Conservation (phyloP, 2,329 filamentous ascomycete species). For the Aureobasidium subglaciale region DNA sequence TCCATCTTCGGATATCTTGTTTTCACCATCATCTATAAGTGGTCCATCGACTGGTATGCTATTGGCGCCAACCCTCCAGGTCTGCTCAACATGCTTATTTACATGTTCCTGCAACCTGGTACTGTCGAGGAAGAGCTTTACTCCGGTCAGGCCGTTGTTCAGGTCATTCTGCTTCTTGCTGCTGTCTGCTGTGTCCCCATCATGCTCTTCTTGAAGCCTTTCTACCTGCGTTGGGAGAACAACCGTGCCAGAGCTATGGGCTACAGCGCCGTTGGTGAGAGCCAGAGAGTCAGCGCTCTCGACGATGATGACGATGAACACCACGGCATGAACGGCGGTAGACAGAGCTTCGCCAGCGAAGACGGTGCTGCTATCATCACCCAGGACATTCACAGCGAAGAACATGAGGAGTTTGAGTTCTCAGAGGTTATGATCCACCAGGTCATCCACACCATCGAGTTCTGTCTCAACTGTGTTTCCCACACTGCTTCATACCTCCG, state of each 20-base stretch:
- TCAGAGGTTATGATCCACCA: constrained; percentile 98
- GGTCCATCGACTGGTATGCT: constrained; percentile 79
- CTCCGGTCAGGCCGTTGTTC: constrained; percentile 65
- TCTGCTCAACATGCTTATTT: constrained; percentile 97
- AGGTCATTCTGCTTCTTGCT: constrained; percentile 70
- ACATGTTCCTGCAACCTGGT: constrained; percentile 95
- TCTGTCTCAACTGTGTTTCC: constrained; percentile 97
- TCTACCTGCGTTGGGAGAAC: constrained; percentile 90
- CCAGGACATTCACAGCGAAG: constrained; percentile 71
- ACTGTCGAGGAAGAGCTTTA: constrained; percentile 69
- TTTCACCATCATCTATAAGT: constrained; percentile 93
- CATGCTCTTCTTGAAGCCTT: constrained; percentile 87
- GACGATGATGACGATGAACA: constrained; percentile 71
- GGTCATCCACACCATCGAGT: constrained; percentile 98
- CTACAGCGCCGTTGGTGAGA: constrained; percentile 90
- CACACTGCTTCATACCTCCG: constrained; percentile 98
- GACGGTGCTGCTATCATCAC: constrained; percentile 85
- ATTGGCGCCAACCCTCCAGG: constrained; percentile 67
- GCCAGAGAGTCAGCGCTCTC: constrained; percentile 76
- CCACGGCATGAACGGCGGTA: constrained; percentile 47
- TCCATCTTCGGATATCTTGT: constrained; percentile 96
- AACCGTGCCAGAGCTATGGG: constrained; percentile 81
- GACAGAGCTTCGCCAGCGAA: constrained; percentile 60
- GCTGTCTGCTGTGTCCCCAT: constrained; percentile 84
- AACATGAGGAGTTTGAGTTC: constrained; percentile 96